Evolutionary conservation across 306 rosid species (phyloP).

Genomic region (Glycine tomentella): DNA sequence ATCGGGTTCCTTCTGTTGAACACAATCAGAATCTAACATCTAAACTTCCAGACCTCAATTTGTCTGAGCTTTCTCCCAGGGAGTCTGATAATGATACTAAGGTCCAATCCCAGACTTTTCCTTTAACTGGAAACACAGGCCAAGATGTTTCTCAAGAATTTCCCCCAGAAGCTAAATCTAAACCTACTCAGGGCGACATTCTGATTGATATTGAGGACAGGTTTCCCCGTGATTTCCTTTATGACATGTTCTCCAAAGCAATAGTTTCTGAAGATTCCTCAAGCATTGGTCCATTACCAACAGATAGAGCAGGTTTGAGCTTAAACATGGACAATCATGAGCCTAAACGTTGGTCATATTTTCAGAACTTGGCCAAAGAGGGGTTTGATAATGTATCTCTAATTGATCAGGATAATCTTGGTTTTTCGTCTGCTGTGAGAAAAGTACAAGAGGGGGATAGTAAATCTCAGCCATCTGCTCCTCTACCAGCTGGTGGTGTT

Average conservation of each 20-base stretch:
- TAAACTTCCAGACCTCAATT: conserved; percentile 53
- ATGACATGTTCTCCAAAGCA: conserved; percentile 92
- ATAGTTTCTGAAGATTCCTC: conserved; percentile 67
- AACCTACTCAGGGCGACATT: conserved; percentile 74
- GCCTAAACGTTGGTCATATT: conserved; percentile 86
- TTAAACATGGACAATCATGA: conserved; percentile 82
- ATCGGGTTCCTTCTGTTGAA: conserved; percentile 58
- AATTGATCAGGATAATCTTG: conserved; percentile 78
- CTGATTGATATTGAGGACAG: conserved; percentile 83
- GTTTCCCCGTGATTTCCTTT: conserved; percentile 85
- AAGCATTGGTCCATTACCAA: conserved; percentile 60
- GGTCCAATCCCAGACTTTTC: conserved; percentile 47
- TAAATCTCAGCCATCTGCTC: conserved; percentile 54
- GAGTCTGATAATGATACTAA: conserved; percentile 44
- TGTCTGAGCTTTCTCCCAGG: conserved; percentile 52
- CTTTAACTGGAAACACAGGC: conserved; percentile 49
- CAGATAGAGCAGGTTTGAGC: conserved; percentile 85
- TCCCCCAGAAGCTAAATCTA: conserved; percentile 52
- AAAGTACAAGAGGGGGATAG: conserved; percentile 57
- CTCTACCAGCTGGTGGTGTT: conserved; percentile 53
- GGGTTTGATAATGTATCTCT: conserved; percentile 74
- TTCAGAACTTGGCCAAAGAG: conserved; percentile 86
- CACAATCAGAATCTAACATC: conserved; percentile 52
- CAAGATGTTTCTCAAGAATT: conserved; percentile 56
- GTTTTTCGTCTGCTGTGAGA: conserved; percentile 56